Evolutionary conservation across 345 rosid genomes (phyloP).

Genomic region (Eucalyptus caleyi): DNA sequence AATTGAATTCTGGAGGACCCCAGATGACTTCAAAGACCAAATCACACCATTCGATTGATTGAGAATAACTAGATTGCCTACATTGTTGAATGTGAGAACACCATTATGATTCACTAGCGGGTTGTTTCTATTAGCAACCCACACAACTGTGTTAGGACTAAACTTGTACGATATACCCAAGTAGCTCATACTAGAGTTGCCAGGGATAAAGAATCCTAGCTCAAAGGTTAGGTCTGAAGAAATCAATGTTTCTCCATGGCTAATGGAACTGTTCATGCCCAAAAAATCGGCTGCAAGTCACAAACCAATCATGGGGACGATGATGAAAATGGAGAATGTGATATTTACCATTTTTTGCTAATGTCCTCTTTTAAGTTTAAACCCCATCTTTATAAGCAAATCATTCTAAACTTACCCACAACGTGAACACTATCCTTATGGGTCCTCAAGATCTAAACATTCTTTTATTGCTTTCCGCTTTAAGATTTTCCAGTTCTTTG

Average conservation of each 20-base stretch:
- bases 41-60: background rate
- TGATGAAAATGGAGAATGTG: background rate
- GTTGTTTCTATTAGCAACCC: conserved; percentile 31
- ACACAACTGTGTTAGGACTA: background rate
- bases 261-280: background rate
- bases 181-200: conserved; percentile 3
- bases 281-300: background rate
- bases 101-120: conserved; percentile 1
- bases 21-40: conserved; percentile 11
- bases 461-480: background rate
- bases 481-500: background rate
- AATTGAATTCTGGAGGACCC: background rate
- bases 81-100: background rate
- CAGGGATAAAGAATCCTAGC: conserved; percentile 7
- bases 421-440: background rate
- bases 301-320: background rate
- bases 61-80: background rate
- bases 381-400: background rate
- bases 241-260: background rate
- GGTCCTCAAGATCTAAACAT: background rate
- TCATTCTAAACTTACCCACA: background rate
- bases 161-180: conserved; percentile 26
- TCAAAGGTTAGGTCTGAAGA: background rate
- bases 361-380: background rate
- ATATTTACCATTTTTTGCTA: background rate